phyloP scores from a whole-genome alignment of 306 rosid genomes.

The Dryas drummondii region DNA sequence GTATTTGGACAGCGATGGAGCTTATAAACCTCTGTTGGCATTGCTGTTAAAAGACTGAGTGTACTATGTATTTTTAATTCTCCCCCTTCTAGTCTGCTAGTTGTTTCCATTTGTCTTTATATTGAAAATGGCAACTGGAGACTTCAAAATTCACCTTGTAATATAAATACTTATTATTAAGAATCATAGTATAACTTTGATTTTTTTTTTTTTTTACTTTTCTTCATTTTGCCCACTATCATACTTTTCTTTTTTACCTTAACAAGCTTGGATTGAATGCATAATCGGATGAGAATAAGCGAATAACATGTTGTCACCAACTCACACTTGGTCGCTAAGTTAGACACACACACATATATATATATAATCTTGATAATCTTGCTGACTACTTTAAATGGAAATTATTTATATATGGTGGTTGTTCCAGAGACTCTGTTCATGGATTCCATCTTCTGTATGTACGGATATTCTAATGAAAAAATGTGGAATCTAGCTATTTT shows the following conservation, averaged over 20 bases:
- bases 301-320: too few relatives aligned
- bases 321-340: too few relatives aligned
- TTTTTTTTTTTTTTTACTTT: neutral
- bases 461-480: too few relatives aligned
- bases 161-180: neutral
- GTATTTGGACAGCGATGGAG: slow-evolving; percentile 21
- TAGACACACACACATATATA: too few relatives aligned
- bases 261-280: neutral
- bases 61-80: slow-evolving; percentile 13
- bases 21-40: slow-evolving; percentile 4
- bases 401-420: too few relatives aligned
- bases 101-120: slow-evolving; percentile 39
- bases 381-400: too few relatives aligned
- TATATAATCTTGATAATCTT: too few relatives aligned
- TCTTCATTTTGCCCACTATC: neutral
- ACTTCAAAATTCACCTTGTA: slow-evolving; percentile 34
- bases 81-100: slow-evolving; percentile 8
- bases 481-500: too few relatives aligned
- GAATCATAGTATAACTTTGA: slow-evolving; percentile 10
- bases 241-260: neutral
- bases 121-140: slow-evolving; percentile 48
- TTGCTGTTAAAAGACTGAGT: slow-evolving; percentile 31
- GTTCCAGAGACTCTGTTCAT: too few relatives aligned
- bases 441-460: too few relatives aligned
- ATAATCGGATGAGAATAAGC: neutral